Percentiles rank a stretch among this genome's conserved stretches.
Conservation (phyloP, 78 protist species). For the Tieghemostelium lacteum region DNA sequence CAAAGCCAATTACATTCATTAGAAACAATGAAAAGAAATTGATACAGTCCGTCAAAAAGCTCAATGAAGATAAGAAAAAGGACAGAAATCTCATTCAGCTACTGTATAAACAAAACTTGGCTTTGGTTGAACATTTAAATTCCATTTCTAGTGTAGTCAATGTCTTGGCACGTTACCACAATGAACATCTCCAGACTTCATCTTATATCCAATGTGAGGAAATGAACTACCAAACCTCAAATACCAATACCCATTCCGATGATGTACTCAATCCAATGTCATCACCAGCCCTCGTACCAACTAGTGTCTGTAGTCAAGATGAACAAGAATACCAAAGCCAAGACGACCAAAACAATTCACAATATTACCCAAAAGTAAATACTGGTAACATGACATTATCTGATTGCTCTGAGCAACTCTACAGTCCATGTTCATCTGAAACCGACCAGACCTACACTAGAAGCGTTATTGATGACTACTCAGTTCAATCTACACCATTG, state of each 20-base stretch:
- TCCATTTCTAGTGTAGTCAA: constrained; percentile 1
- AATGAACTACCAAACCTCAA: too few species aligned
- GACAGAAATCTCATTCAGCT: constrained; percentile 42
- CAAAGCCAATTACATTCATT: not conserved
- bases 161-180: not conserved
- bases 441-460: not conserved
- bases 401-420: too few species aligned
- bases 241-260: too few species aligned
- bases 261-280: too few species aligned
- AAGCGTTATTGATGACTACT: not conserved
- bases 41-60: constrained; percentile 15
- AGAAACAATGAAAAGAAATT: not conserved
- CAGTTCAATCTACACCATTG: not conserved
- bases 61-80: constrained; percentile 26
- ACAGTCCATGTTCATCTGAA: not conserved
- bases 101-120: constrained; percentile 49
- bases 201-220: too few species aligned
- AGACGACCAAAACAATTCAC: too few species aligned
- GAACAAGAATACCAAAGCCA: too few species aligned
- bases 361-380: too few species aligned
- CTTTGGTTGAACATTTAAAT: constrained; percentile 41
- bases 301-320: too few species aligned
- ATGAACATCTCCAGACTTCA: not conserved
- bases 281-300: too few species aligned
- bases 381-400: too few species aligned